These are phyloP conservation scores for Pistacia integerrima DNA, from an alignment of 345 rosid species.

Conservation along the genomic window DNA sequence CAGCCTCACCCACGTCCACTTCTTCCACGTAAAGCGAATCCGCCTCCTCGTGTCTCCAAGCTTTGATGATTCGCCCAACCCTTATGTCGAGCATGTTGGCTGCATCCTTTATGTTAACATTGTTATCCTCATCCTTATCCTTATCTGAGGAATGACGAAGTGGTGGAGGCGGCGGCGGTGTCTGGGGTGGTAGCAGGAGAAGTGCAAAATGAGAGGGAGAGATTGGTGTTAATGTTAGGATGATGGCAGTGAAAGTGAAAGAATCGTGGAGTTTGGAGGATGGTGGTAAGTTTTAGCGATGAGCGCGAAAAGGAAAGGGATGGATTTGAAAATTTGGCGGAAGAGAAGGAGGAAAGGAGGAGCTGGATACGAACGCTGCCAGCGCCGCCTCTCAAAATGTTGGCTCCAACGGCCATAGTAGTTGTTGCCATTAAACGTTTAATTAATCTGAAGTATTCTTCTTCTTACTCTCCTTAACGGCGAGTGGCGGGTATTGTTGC, in stretches of 20 bases:
- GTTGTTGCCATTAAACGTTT: neutral
- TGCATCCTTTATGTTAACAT: slow-evolving; percentile 41
- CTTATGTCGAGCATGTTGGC: slow-evolving; percentile 79
- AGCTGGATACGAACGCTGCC: neutral
- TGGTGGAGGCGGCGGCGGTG: neutral
- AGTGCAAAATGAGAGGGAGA: slow-evolving; percentile 1
- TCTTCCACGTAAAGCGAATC: slow-evolving; percentile 93
- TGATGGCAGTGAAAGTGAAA: neutral
- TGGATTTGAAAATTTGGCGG: neutral
- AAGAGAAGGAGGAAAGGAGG: neutral
- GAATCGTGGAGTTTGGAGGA: neutral
- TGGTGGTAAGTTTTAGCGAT: neutral
- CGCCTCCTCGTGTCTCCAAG: slow-evolving; percentile 94
- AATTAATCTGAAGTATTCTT: too few species aligned
- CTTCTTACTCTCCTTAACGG: too few species aligned
- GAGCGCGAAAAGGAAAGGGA: slow-evolving; percentile 3
- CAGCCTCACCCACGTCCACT: slow-evolving; percentile 81
- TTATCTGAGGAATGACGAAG: neutral
- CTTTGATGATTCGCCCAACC: slow-evolving; percentile 80
- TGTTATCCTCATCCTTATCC: slow-evolving; percentile 7
- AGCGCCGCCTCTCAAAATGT: slow-evolving; percentile 6
- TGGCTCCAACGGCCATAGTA: neutral
- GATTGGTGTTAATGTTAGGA: neutral
- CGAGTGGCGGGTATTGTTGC: too few species aligned
- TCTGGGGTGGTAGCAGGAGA: neutral